Evolutionary conservation across 352 stramenopile genomes (phyloP).

Genomic region (Globisporangium recalcitrans): DNA sequence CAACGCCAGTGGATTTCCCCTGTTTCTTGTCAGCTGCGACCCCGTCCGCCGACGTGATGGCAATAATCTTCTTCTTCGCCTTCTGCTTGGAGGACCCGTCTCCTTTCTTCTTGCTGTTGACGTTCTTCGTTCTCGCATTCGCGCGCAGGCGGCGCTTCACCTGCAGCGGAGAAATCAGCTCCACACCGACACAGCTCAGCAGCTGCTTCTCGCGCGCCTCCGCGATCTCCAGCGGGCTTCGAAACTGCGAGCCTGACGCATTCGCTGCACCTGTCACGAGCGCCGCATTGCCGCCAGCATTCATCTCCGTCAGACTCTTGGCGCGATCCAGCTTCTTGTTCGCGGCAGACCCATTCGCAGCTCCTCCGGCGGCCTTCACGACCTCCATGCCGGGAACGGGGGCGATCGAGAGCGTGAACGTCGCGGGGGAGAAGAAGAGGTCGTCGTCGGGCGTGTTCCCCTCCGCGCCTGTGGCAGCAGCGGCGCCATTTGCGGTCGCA

Average conservation of each 20-base stretch:
- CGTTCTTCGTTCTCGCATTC: constrained; percentile 51
- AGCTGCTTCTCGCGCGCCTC: constrained; percentile 77
- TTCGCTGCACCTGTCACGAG: constrained; percentile 17
- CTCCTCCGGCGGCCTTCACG: constrained; percentile 9
- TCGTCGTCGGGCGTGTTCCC: constrained; percentile 32
- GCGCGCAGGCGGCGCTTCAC: constrained; percentile 73
- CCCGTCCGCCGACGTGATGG: constrained; percentile 24
- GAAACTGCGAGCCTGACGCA: constrained; percentile 29
- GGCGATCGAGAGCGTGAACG: constrained; percentile 56
- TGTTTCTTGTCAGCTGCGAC: constrained; percentile 24
- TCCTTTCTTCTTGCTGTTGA: constrained; percentile 29
- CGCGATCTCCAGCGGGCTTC: constrained; percentile 67
- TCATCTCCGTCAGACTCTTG: constrained; percentile 42
- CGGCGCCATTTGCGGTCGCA: constrained; percentile 18
- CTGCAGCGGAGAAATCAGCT: constrained; percentile 76
- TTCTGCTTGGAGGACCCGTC: constrained; percentile 37
- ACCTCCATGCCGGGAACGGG: constrained; percentile 69
- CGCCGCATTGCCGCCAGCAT: constrained; percentile 16
- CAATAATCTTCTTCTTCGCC: constrained; percentile 36
- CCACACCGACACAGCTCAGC: constrained; percentile 75
- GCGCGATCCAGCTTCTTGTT: constrained; percentile 29
- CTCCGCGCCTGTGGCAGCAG: constrained; percentile 10
- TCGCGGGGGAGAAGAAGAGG: constrained; percentile 69
- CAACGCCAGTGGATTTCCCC: constrained; percentile 63
- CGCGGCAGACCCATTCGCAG: background rate